These are phyloP conservation scores for Cyclocybe cylindracea DNA, from an alignment of 768 basidiomycete species.

Conservation along the genomic window DNA sequence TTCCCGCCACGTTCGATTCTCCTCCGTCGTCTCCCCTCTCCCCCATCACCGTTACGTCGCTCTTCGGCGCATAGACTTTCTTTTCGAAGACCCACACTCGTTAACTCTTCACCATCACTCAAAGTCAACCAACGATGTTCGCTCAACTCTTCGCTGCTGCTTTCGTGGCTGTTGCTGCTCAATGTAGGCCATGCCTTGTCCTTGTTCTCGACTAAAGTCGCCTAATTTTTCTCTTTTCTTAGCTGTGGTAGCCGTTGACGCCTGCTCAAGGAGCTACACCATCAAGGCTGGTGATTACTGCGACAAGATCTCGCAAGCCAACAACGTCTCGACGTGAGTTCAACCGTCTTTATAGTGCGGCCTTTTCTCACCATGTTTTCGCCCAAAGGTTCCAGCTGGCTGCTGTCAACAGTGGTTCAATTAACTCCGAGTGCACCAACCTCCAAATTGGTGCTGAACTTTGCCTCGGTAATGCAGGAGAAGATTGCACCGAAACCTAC, in stretches of 20 bases:
- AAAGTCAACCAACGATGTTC: slow-evolving; percentile 15
- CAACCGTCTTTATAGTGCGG: not conserved
- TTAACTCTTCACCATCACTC: slow-evolving; percentile 1
- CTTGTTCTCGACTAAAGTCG: not conserved
- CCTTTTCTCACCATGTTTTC: not conserved
- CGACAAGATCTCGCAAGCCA: slow-evolving; percentile 48
- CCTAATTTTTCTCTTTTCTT: slow-evolving; percentile 1
- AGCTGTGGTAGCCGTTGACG: slow-evolving; percentile 15
- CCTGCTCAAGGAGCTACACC: slow-evolving; percentile 54
- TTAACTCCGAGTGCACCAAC: slow-evolving; percentile 58
- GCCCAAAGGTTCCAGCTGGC: slow-evolving; percentile 45
- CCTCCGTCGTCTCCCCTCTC: not conserved
- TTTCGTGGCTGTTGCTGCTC: slow-evolving; percentile 17
- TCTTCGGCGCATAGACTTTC: slow-evolving; percentile 10
- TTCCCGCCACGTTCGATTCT: no score
- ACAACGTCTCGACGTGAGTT: slow-evolving; percentile 48
- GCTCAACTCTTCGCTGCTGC: slow-evolving; percentile 18
- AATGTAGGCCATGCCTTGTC: slow-evolving; percentile 12
- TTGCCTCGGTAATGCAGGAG: slow-evolving; percentile 56
- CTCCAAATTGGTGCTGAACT: slow-evolving; percentile 48
- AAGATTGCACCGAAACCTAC: slow-evolving; percentile 56
- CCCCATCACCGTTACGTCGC: slow-evolving; percentile 1
- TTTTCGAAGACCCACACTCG: slow-evolving; percentile 16
- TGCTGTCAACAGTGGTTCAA: slow-evolving; percentile 44
- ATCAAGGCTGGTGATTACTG: slow-evolving; percentile 56